Conservation (phyloP, 331 rosid genomes). For the Cydonia oblonga region DNA sequence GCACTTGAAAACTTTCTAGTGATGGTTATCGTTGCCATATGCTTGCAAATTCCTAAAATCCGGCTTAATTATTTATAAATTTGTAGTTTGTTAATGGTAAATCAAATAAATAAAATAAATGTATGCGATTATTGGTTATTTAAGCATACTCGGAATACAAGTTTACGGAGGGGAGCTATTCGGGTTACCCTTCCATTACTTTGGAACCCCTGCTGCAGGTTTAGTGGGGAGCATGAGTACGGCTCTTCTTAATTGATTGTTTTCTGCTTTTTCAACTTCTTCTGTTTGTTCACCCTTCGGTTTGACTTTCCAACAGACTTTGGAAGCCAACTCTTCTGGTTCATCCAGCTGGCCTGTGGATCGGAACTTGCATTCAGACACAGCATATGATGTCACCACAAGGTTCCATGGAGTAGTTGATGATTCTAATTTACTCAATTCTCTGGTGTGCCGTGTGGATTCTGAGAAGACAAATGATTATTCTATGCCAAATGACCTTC, state of each 20-base stretch:
- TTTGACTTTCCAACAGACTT: slow-evolving; percentile 33
- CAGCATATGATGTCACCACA: slow-evolving; percentile 20
- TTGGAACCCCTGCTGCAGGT: neutral
- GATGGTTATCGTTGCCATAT: neutral
- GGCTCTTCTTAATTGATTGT: neutral
- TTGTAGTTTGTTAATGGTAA: neutral
- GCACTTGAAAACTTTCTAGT: neutral
- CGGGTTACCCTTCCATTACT: neutral
- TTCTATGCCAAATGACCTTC: slow-evolving; percentile 24
- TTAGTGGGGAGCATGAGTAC: neutral
- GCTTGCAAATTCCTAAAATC: neutral
- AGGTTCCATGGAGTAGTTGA: slow-evolving; percentile 22
- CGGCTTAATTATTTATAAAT: neutral
- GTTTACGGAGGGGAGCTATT: neutral
- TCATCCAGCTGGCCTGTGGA: slow-evolving; percentile 30
- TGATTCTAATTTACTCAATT: slow-evolving; percentile 24
- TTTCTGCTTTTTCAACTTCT: neutral
- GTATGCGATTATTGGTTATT: neutral
- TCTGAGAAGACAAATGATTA: slow-evolving; percentile 15
- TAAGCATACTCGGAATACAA: neutral
- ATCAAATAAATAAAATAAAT: neutral
- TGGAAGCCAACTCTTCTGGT: slow-evolving; percentile 21
- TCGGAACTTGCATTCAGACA: slow-evolving; percentile 19
- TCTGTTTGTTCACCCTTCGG: slow-evolving; percentile 3
- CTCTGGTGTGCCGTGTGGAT: slow-evolving; percentile 12